Conservation (phyloP, 2,329 filamentous ascomycete species). For the Scedosporium apiospermum region DNA sequence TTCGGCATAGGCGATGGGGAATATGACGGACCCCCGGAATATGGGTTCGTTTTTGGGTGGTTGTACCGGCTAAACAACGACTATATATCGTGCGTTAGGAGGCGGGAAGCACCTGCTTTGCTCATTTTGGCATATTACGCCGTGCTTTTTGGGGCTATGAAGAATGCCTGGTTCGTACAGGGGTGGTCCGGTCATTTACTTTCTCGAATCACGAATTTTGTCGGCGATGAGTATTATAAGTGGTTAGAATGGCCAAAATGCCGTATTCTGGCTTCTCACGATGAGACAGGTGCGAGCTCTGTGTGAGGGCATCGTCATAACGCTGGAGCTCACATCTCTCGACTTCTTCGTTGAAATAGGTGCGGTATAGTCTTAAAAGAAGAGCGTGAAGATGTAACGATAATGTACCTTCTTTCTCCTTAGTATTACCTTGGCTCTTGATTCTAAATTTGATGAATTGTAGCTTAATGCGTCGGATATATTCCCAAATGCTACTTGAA, state of each 20-base stretch:
- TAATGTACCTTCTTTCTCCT: too few species aligned
- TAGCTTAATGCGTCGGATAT: too few species aligned
- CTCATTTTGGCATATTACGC: conserved; percentile 17
- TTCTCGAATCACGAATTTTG: neutral
- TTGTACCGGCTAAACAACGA: conserved; percentile 18
- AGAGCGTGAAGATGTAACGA: too few species aligned
- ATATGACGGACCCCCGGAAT: conserved; percentile 11
- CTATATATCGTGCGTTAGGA: conserved; percentile 17
- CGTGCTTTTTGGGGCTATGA: conserved; percentile 14
- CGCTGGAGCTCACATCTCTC: too few species aligned
- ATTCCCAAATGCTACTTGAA: too few species aligned
- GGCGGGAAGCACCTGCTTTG: conserved; percentile 17
- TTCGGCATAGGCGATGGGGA: neutral
- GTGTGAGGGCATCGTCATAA: too few species aligned
- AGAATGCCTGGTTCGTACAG: conserved; percentile 14
- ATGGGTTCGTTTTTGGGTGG: conserved; percentile 18
- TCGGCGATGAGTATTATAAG: neutral
- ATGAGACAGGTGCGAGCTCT: too few species aligned
- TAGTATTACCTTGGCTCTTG: too few species aligned
- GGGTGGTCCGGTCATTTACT: neutral
- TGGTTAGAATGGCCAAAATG: neutral
- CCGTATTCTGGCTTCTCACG: too few species aligned
- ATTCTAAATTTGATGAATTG: too few species aligned
- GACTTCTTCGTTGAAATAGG: too few species aligned
- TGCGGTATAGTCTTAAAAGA: too few species aligned